Base-by-base conservation (phyloP, 2,329 filamentous ascomycete genomes). In the Huntiella bhutanensis region DNA sequence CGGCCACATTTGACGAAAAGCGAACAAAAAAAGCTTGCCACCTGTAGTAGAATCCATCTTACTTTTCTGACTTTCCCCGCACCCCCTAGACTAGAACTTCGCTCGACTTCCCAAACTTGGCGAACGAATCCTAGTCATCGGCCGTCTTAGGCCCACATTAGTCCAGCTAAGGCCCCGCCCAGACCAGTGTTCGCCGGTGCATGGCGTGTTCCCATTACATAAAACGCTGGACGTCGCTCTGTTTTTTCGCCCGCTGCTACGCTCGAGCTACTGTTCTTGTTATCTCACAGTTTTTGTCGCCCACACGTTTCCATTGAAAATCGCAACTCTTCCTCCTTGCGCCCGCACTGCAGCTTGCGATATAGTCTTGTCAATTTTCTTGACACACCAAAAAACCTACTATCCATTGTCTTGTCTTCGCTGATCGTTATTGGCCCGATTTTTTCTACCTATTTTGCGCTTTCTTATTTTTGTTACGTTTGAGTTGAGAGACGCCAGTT, bases 291-390 rank as follows among this genome's bases (percentile, higher is more conserved):
- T 41, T 49, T 49, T 36, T 46, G 33, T 43, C 32, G 38, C 45
- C 34, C 22, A 39, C 22, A 39, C 44, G 42, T 45, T 46, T 48
- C 49, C 6, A 40, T 48, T 46, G 38, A 43, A 45, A 48, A 48
- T 45, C 45, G 33, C 36, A 50, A 32, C 44, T 43, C 44, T 43
- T 43, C 38, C 38, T 42, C 38, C 32, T 52, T 53, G 60, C 59
- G 61, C 60, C 61, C 56, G 58, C 59, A 62, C 62, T 28, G 22
- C 22, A 28, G 22, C 22, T 28, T 28, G 22, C 63, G 62, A 57
- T 54, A 59, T 58, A 33, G 28, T 19, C 32, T 13, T 34, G n/a
- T 43, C 13, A 19, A 33, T 43, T 43, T 33, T 32, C 34, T 43
- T 43, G 41, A 43, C 32, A 43, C 41, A 43, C n/a, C 13, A 16